These are phyloP conservation scores for Lichtheimia hyalospora DNA, from an alignment of 371 early-diverging fungal species.

Conservation along the genomic window DNA sequence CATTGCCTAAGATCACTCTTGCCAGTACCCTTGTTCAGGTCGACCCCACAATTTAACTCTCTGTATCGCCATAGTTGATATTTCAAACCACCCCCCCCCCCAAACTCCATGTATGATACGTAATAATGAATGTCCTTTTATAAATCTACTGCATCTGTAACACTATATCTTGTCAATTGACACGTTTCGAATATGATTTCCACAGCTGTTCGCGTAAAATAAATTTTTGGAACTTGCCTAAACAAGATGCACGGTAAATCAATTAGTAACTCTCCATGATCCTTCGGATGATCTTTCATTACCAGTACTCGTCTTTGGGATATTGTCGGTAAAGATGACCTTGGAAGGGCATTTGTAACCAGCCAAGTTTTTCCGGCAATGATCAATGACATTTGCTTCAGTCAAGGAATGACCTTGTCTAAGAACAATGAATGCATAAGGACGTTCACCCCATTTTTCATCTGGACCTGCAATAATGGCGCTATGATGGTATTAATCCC, in stretches of 20 bases:
- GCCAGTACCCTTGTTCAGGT: too few relatives aligned
- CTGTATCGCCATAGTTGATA: too few relatives aligned
- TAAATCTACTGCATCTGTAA: too few relatives aligned
- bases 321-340: conserved; percentile 21
- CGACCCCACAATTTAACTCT: too few relatives aligned
- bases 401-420: conserved; percentile 35
- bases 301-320: conserved; percentile 46
- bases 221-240: conserved; percentile 42
- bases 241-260: not conserved
- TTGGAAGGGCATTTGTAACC: conserved; percentile 48
- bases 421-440: conserved; percentile 62
- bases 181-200: conserved; percentile 18
- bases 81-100: too few relatives aligned
- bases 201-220: conserved; percentile 19
- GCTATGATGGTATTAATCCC: conserved; percentile 14
- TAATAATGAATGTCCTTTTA: too few relatives aligned
- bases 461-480: conserved; percentile 65
- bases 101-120: too few relatives aligned
- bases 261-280: not conserved
- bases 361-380: conserved; percentile 52
- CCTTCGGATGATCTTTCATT: not conserved
- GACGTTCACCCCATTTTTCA: conserved; percentile 73
- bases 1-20: too few relatives aligned
- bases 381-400: conserved; percentile 34
- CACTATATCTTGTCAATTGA: not conserved